Base-by-base conservation (phyloP, 2,329 filamentous ascomycete species). In the Epichloe brachyelytri region DNA sequence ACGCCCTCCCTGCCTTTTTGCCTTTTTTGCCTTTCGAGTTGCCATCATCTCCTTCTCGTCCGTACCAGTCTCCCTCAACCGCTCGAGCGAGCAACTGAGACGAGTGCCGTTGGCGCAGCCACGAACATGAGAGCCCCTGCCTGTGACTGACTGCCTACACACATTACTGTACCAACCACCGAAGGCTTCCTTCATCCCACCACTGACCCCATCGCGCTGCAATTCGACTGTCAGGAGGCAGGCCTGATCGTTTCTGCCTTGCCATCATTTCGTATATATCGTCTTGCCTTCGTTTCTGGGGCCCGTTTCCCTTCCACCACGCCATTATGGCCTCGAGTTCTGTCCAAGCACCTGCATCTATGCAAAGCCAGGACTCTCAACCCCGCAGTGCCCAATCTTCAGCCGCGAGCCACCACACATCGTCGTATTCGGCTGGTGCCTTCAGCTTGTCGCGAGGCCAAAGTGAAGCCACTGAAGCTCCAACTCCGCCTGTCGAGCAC, bases 301-400 rank as follows among this genome's bases (percentile, higher is more conserved):
- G n/a, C 3, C 37, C 26, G 4, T 20, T 11, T 26, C 44, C 2
- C 46, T 20, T 20, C 20, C 12, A 14, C 34, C 49, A 46, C 56
- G 58, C 59, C 62, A 61, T 58, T 60, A 74, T 75, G 71, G 66
- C 71, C 65, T 72, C 69, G 47, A 65, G 67, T 57, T 72, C 68
- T 59, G 68, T 67, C 53, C 61, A 69, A 56, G 65, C 66, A 55
- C 66, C 67, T 54, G 62, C 66, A 52, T 68, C 65, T 57, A 64
- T 71, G 57, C 62, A 67, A 58, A 64, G 69, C 58, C 58, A 60
- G 46, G 65, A 70, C 58, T 58, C 58, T 50, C 62, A 64, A 55
- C 57, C 65, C 62, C 62, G 61, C 61, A 61, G 58, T 57, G 53
- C 60, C 56, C 61, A 64, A 55, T 49, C 53, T 53, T 55, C 62